phyloP scores from a whole-genome alignment of 2,329 filamentous ascomycete species.

The Sporothrix pseudoabietina region DNA sequence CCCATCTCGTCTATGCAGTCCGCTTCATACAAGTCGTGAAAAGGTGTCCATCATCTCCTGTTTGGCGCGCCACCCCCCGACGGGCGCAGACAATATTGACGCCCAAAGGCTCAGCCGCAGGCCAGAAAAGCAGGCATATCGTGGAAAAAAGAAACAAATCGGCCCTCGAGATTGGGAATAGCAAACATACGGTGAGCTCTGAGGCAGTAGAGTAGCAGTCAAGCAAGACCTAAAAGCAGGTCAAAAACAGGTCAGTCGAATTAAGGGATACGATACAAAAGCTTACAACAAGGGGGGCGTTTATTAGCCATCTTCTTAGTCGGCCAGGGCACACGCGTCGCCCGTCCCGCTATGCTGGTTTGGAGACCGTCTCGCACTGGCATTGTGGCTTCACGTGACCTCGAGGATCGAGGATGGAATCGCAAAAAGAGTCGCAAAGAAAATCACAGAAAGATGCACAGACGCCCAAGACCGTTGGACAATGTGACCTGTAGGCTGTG shows the following conservation, averaged over 20 bases:
- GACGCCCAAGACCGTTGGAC: not conserved
- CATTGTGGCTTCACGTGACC: conserved; percentile 1
- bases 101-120: conserved; percentile 16
- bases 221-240: not conserved
- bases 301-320: too few relatives aligned
- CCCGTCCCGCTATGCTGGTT: not conserved
- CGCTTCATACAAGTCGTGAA: not conserved
- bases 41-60: conserved; percentile 11
- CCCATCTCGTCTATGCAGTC: not conserved
- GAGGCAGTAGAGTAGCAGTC: not conserved
- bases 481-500: not conserved
- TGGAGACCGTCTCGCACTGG: not conserved
- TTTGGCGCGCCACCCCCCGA: conserved; percentile 12
- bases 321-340: not conserved
- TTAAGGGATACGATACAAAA: not conserved
- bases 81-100: conserved; percentile 5
- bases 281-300: not conserved
- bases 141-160: conserved; percentile 15
- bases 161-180: not conserved
- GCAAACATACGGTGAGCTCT: conserved; percentile 10
- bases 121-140: not conserved
- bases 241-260: not conserved
- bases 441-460: not conserved
- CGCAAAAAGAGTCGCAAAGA: not conserved
- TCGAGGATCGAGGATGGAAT: not conserved